These are phyloP conservation scores for Croton laevigatus DNA, from an alignment of 441 rosid species.

Conservation along the genomic window DNA sequence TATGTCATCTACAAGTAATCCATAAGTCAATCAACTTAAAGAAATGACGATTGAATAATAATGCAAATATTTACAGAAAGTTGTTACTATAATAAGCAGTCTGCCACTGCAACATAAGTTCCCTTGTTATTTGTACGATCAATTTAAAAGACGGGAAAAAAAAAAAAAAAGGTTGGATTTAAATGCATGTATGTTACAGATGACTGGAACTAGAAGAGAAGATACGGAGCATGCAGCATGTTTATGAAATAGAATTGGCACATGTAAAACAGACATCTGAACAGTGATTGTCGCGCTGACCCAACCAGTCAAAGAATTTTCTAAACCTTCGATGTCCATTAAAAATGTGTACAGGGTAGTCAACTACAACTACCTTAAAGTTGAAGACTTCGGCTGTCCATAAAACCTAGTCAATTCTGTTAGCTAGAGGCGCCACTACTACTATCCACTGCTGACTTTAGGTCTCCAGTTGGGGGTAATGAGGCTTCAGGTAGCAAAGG, in stretches of 20 bases:
- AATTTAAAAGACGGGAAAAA: conserved; percentile 4
- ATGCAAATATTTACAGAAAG: not conserved
- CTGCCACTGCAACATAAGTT: not conserved
- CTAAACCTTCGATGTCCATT: conserved; percentile 23
- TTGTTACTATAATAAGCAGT: not conserved
- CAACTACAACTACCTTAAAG: conserved; percentile 31
- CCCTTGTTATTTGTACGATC: not conserved
- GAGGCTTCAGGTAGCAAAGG: conserved; percentile 16
- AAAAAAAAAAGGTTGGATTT: not conserved
- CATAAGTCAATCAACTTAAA: not conserved
- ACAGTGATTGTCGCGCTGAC: conserved; percentile 20
- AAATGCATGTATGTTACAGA: conserved; percentile 28
- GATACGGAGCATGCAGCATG: conserved; percentile 24
- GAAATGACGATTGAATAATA: not conserved
- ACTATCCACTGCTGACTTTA: conserved; percentile 24
- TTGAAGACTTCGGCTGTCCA: conserved; percentile 21
- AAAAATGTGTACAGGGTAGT: conserved; percentile 24
- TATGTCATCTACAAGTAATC: not conserved
- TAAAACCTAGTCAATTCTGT: conserved; percentile 19
- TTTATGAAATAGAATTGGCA: conserved; percentile 24
- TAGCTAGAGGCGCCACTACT: conserved; percentile 20
- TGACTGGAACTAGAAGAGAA: conserved; percentile 23
- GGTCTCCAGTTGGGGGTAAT: conserved; percentile 24
- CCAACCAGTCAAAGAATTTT: conserved; percentile 35
- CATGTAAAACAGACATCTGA: conserved; percentile 18